Evolutionary conservation across 2,329 filamentous ascomycete genomes (phyloP), one percentile per base, ranked within the genome.

Genomic region (Fusarium sp.): DNA sequence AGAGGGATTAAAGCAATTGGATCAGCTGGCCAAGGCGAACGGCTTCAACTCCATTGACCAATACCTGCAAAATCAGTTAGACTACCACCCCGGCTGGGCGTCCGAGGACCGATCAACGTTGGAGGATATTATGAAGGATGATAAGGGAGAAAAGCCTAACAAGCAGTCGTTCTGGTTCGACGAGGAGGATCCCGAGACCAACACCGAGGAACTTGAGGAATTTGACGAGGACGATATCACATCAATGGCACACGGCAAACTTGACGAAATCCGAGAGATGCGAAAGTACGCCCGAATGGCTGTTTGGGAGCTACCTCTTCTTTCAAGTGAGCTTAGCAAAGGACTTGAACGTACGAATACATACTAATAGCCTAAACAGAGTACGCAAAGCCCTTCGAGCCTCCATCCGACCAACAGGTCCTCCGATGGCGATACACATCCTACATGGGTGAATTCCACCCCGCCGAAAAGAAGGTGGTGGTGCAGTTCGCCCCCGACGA

Each of bases 341-440:
- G 49, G 20, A 34, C 34, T 42, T 11, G 22, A 37, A 29, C 30
- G 18, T n/a, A 55, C n/a, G 57, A 47, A 46, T 45, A 27, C 25
- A 29, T 63, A 57, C 53, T 71, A 55, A 70, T 57, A 44, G n/a
- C 42, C 41, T 59, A 41, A 42, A 52, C 77, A 97, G 93, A 95
- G 78, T 87, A 96, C 68, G 91, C 93, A 58, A 93, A 93, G 81
- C 91, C 93, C 20, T 98, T 97, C 79, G 82, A 86, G 65, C 88
- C 90, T 4, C 94, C 95, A 3, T 86, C 87, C 16, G 80, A 85
- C 30, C 81, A 89, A 47, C 86, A 92, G 74, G 89, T 94, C 47
- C 88, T 99, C 61, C 92, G 95, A 75, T 99, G 98, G 89, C 91
- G 96, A 76, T 98, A 97, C 84, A 99, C 96, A 18, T 94, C 92